A percentile compares a stretch with the other conserved stretches of the same genome.
These are phyloP conservation scores for Cladophialophora yegresii DNA, from an alignment of 2,329 filamentous ascomycete species.

Conservation along the genomic window DNA sequence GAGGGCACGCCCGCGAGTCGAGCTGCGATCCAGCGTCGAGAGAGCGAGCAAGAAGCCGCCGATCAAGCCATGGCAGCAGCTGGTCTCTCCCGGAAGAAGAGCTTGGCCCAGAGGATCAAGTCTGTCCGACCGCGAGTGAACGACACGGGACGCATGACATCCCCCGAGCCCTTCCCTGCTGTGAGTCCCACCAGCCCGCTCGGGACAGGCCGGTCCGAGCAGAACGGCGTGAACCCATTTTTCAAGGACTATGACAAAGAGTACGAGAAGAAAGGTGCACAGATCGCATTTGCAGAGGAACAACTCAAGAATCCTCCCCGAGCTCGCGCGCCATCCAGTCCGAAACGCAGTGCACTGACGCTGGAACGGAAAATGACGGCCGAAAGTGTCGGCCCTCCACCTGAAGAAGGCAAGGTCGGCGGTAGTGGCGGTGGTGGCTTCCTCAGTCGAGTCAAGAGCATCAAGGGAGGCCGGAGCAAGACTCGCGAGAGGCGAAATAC, in stretches of 20 bases:
- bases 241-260: constrained; percentile 75
- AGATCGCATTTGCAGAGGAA: constrained; percentile 57
- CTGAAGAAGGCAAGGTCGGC: constrained; percentile 49
- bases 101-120: constrained; percentile 87
- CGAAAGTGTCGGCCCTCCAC: constrained; percentile 47
- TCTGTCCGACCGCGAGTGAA: constrained; percentile 65
- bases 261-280: constrained; percentile 64
- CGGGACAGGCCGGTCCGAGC: constrained; percentile 41
- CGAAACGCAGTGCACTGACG: constrained; percentile 51
- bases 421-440: constrained; percentile 67
- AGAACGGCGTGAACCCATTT: constrained; percentile 71
- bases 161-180: constrained; percentile 50
- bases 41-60: constrained; percentile 65
- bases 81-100: constrained; percentile 86
- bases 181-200: constrained; percentile 37
- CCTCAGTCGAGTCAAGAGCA: constrained; percentile 75
- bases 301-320: constrained; percentile 41
- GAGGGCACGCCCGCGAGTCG: constrained; percentile 88
- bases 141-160: constrained; percentile 60
- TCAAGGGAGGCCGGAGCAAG: constrained; percentile 67
- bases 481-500: constrained; percentile 45
- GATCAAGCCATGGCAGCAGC: constrained; percentile 47
- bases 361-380: constrained; percentile 68
- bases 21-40: constrained; percentile 72
- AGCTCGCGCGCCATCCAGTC: constrained; percentile 59